These are phyloP conservation scores for Filobasidium uniguttulatum DNA, from an alignment of 1,284 basidiomycete species.

Conservation along the genomic window DNA sequence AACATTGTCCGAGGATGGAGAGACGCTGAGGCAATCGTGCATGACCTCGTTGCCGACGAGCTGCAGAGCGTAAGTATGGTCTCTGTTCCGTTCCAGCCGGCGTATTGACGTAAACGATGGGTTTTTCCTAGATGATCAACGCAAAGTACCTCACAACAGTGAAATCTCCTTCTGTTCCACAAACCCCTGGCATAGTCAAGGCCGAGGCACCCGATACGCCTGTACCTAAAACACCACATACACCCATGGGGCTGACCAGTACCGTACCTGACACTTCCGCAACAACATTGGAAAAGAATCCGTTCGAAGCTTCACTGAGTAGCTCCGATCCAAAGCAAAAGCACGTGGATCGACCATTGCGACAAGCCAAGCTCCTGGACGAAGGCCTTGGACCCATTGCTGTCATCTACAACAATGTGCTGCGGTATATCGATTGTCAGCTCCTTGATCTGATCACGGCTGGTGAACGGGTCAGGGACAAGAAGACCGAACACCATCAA, in stretches of 20 bases:
- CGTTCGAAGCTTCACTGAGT: conserved; percentile 34
- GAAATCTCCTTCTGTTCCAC: conserved; percentile 19
- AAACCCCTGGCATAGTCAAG: conserved; percentile 18
- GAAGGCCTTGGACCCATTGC: conserved; percentile 54
- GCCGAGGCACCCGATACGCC: background rate
- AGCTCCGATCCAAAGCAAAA: too few relatives aligned
- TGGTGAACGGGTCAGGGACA: conserved; percentile 3
- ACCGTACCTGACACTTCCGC: background rate
- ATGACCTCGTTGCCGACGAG: background rate
- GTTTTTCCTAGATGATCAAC: conserved; percentile 21
- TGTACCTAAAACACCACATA: background rate
- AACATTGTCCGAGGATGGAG: conserved; percentile 64
- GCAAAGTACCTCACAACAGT: conserved; percentile 18
- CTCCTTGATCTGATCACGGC: conserved; percentile 16
- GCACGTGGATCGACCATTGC: background rate
- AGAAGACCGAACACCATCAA: background rate
- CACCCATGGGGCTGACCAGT: background rate
- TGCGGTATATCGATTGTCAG: conserved; percentile 39
- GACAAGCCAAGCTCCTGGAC: conserved; percentile 31
- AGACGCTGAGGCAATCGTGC: conserved; percentile 71
- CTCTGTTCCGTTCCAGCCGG: background rate
- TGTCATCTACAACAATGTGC: conserved; percentile 51
- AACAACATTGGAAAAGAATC: too few relatives aligned
- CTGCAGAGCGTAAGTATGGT: background rate
- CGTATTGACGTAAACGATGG: background rate